These are phyloP conservation scores for Nakaseomyces bracarensis DNA, from an alignment of 1,139 yeast genomes.

Conservation along the genomic window DNA sequence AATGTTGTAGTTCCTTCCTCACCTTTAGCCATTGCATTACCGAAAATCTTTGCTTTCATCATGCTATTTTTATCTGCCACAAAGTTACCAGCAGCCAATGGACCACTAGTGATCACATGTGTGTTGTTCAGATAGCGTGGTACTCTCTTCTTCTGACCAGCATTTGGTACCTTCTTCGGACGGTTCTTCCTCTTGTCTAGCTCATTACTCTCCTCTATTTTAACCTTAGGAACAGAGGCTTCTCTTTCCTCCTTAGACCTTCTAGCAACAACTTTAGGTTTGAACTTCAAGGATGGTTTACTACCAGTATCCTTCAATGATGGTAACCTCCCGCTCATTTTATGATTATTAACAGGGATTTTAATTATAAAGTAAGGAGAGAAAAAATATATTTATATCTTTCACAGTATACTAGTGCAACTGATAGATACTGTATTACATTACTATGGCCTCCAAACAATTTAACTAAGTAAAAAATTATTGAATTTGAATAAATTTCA, in stretches of 20 bases:
- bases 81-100: constrained; percentile 60
- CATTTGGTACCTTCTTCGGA: constrained; percentile 33
- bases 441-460: too few species aligned
- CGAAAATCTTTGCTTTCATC: constrained; percentile 27
- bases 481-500: too few species aligned
- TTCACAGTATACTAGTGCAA: too few species aligned
- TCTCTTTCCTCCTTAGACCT: constrained; percentile 77
- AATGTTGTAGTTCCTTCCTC: constrained; percentile 24
- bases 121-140: constrained; percentile 49
- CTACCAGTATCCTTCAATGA: constrained; percentile 30
- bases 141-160: constrained; percentile 37
- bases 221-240: constrained; percentile 57
- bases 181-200: constrained; percentile 25
- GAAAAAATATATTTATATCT: not conserved
- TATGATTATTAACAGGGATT: too few species aligned
- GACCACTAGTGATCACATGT: constrained; percentile 63
- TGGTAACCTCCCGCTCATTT: constrained; percentile 31
- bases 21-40: constrained; percentile 20
- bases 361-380: not conserved
- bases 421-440: too few species aligned
- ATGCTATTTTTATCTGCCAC: constrained; percentile 20
- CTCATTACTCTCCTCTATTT: constrained; percentile 30
- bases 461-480: too few species aligned
- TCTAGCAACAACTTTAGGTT: constrained; percentile 78
- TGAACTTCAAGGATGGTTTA: constrained; percentile 55